These are phyloP conservation scores for Curvularia verruculosa DNA, from an alignment of 2,329 filamentous ascomycete genomes.

Conservation along the genomic window DNA sequence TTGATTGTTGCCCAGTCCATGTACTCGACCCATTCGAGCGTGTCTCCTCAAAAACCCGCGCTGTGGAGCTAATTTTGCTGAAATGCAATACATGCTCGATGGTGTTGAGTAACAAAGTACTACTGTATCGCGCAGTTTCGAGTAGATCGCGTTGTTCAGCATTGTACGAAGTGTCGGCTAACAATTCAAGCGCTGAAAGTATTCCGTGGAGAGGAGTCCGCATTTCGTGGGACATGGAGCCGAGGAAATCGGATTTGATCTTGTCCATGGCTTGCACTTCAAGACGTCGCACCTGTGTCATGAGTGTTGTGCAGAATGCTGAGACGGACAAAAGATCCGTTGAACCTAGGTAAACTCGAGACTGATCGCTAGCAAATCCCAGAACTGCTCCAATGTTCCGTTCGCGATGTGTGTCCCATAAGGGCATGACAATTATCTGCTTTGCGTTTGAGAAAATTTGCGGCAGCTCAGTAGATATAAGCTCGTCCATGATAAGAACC, in stretches of 20 bases:
- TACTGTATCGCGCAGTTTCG: constrained; percentile 11
- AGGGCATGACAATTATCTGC: constrained; percentile 11
- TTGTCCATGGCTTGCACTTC: constrained; percentile 16
- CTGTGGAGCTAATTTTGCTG: constrained; percentile 11
- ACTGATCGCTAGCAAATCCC: constrained; percentile 11
- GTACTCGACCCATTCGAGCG: constrained; percentile 1
- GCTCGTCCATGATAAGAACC: constrained; percentile 1
- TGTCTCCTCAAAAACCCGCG: neutral
- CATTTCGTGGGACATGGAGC: constrained; percentile 15
- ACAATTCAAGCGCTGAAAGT: constrained; percentile 9
- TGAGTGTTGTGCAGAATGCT: constrained; percentile 14
- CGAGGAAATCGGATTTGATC: constrained; percentile 15
- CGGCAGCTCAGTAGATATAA: constrained; percentile 5
- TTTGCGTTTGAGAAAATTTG: constrained; percentile 1
- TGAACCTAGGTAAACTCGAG: constrained; percentile 9
- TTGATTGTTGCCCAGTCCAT: constrained; percentile 1
- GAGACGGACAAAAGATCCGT: constrained; percentile 13
- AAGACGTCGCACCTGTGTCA: constrained; percentile 14
- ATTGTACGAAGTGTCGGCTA: constrained; percentile 8
- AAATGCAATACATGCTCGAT: constrained; percentile 16
- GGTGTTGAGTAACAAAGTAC: constrained; percentile 10
- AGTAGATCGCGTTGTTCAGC: constrained; percentile 11
- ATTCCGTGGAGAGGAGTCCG: constrained; percentile 13
- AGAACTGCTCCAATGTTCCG: constrained; percentile 12
- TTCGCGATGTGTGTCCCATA: constrained; percentile 14